These are phyloP conservation scores for Withania somnifera DNA, from an alignment of 305 asterid species.

Conservation along the genomic window DNA sequence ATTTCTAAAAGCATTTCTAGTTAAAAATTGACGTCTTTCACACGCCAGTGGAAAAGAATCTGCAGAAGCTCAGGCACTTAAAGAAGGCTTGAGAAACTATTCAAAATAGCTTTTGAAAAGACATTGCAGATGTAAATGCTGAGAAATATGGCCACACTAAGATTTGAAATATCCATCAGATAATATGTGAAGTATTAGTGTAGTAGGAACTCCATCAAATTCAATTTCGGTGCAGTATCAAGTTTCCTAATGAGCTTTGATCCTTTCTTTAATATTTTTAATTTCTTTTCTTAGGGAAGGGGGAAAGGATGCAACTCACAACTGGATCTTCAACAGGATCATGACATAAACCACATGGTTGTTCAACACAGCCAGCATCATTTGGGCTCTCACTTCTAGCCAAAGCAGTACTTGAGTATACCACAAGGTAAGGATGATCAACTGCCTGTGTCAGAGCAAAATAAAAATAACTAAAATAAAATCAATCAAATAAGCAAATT, in stretches of 20 bases:
- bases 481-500: neutral
- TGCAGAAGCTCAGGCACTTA: neutral
- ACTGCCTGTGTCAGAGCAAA: constrained; percentile 51
- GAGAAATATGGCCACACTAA: neutral
- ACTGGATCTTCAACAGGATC: constrained; percentile 68
- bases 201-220: neutral
- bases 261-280: neutral
- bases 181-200: neutral
- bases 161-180: neutral
- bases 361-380: constrained; percentile 31
- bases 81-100: neutral
- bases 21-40: neutral
- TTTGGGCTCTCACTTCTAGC: constrained; percentile 39
- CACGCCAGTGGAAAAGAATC: neutral
- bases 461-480: neutral
- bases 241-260: neutral
- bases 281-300: neutral
- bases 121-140: neutral
- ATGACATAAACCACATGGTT: constrained; percentile 50
- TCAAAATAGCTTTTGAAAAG: neutral
- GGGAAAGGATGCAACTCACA: constrained; percentile 28
- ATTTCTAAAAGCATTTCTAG: neutral
- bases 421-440: constrained; percentile 94
- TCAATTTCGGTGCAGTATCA: neutral
- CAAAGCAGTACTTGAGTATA: constrained; percentile 55